phyloP scores from a whole-genome alignment of 2,329 filamentous ascomycete genomes.

The Exutisphaerella laricina region DNA sequence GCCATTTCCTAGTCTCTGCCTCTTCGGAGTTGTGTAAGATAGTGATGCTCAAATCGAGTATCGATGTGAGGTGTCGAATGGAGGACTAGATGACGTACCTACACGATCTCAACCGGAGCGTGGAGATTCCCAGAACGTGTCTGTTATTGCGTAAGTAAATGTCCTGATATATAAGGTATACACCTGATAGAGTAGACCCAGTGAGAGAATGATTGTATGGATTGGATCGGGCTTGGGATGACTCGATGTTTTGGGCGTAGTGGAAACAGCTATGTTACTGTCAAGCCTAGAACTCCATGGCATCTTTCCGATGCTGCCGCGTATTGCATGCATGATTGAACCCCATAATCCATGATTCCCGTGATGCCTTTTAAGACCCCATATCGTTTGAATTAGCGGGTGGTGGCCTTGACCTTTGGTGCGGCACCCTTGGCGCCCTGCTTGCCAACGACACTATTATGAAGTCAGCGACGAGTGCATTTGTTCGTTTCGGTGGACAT shows the following conservation, averaged over 20 bases:
- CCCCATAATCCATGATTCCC: not conserved
- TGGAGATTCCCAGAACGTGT: too few species aligned
- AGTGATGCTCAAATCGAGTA: too few species aligned
- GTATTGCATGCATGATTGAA: not conserved
- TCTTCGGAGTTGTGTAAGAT: too few species aligned
- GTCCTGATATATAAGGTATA: too few species aligned
- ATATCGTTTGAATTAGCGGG: slow-evolving; percentile 58
- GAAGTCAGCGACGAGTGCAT: slow-evolving; percentile 9
- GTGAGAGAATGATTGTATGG: too few species aligned
- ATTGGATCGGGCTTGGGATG: too few species aligned
- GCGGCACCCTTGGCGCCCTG: slow-evolving; percentile 90
- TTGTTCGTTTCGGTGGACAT: not conserved
- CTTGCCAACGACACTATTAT: slow-evolving; percentile 71
- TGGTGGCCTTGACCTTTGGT: slow-evolving; percentile 77
- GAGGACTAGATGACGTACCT: too few species aligned
- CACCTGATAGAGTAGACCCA: too few species aligned
- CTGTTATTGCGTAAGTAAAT: too few species aligned
- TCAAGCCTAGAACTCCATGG: slow-evolving; percentile 5
- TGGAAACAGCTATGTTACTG: slow-evolving; percentile 5
- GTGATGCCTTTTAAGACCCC: slow-evolving; percentile 2
- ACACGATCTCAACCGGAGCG: too few species aligned
- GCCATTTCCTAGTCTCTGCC: too few species aligned
- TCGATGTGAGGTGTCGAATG: too few species aligned
- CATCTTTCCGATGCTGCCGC: slow-evolving; percentile 3
- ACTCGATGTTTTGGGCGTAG: not conserved